A percentile compares a stretch with the other conserved stretches of the same genome.
These are phyloP conservation scores for Dictyostelium capitatum DNA, from an alignment of 78 protist species.

Conservation along the genomic window DNA sequence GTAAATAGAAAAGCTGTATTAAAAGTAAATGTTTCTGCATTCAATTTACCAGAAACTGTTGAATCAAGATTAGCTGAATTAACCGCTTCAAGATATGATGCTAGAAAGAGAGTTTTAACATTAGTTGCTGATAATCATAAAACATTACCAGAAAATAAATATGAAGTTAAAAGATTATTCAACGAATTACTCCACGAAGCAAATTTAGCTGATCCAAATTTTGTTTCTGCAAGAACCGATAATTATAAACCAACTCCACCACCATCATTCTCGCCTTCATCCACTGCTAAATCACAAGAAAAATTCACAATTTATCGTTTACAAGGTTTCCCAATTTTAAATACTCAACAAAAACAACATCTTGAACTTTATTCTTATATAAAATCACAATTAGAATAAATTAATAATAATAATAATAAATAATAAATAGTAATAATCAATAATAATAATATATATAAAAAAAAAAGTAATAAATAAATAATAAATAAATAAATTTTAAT, in stretches of 20 bases:
- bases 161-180: conserved; percentile 17
- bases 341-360: neutral
- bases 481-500: neutral
- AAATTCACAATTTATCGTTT: conserved; percentile 17
- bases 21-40: conserved; percentile 38
- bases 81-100: conserved; percentile 8
- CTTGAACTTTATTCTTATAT: neutral
- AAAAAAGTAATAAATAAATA: neutral
- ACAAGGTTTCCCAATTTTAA: conserved; percentile 57
- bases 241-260: neutral
- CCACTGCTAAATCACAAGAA: neutral
- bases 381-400: conserved; percentile 21
- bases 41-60: conserved; percentile 27
- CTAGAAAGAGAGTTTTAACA: conserved; percentile 4
- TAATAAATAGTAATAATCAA: neutral
- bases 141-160: conserved; percentile 25
- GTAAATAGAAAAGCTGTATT: conserved; percentile 39
- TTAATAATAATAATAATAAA: neutral
- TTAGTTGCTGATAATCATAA: conserved; percentile 28
- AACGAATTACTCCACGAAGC: conserved; percentile 40
- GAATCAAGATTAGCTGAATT: conserved; percentile 41
- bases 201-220: conserved; percentile 61
- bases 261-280: conserved; percentile 19
- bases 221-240: conserved; percentile 23
- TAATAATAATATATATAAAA: neutral